phyloP scores from a whole-genome alignment of 345 rosid species.

The Eutrema heterophyllum region DNA sequence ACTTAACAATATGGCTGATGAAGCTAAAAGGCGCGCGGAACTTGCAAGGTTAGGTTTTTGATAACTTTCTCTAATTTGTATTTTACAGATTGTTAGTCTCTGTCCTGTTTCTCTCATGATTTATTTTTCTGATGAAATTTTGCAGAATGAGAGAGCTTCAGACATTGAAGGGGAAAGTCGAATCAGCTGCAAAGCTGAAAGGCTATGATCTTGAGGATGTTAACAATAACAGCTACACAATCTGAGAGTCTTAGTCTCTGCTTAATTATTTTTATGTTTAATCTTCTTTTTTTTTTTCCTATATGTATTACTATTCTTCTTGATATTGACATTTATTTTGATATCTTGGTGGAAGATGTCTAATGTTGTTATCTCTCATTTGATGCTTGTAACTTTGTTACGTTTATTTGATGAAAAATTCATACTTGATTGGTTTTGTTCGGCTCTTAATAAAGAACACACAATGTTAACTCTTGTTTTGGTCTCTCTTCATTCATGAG shows the following conservation, averaged over 20 bases:
- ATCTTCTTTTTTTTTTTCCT: neutral
- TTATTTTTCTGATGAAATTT: neutral
- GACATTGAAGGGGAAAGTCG: conserved; percentile 49
- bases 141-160: conserved; percentile 52
- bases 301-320: conserved; percentile 12
- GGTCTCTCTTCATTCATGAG: neutral
- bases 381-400: conserved; percentile 4
- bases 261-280: neutral
- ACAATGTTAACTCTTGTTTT: neutral
- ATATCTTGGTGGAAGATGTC: conserved; percentile 18
- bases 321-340: conserved; percentile 12
- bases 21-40: conserved; percentile 50
- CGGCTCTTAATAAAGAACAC: neutral
- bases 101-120: neutral
- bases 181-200: conserved; percentile 44
- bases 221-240: conserved; percentile 35
- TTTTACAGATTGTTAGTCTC: neutral
- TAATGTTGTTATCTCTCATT: conserved; percentile 10
- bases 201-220: conserved; percentile 41
- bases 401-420: conserved; percentile 18
- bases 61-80: neutral
- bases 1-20: conserved; percentile 43
- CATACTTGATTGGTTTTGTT: conserved; percentile 11
- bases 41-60: conserved; percentile 21
- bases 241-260: conserved; percentile 11